Conservation (phyloP, 2,329 filamentous ascomycete species). For the Beauveria varroae region DNA sequence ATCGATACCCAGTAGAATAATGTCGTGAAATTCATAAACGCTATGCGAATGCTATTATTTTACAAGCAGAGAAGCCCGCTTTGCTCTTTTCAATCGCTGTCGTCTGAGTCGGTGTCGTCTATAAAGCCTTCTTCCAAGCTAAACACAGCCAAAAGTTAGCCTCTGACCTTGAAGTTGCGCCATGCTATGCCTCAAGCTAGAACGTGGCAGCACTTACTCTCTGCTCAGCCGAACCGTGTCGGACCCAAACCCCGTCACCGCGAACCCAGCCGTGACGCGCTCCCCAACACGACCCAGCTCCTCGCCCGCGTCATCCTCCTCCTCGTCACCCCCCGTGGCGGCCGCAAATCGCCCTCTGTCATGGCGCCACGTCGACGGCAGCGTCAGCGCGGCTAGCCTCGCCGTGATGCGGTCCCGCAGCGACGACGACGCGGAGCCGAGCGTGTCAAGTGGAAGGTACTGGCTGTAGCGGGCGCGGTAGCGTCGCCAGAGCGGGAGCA, state of each 20-base stretch:
- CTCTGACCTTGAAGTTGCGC: not conserved
- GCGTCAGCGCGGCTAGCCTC: slow-evolving; percentile 20
- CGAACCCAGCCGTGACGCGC: slow-evolving; percentile 17
- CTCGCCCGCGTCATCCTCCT: slow-evolving; percentile 50
- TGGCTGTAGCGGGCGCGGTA: slow-evolving; percentile 66
- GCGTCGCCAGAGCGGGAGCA: slow-evolving; percentile 61
- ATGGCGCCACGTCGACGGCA: slow-evolving; percentile 42
- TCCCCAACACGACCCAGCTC: slow-evolving; percentile 33
- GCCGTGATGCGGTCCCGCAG: slow-evolving; percentile 42
- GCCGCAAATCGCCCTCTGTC: slow-evolving; percentile 34
- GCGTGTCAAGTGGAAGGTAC: slow-evolving; percentile 62
- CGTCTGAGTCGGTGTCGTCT: slow-evolving; percentile 34
- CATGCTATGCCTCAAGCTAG: not conserved
- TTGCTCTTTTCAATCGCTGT: slow-evolving; percentile 12
- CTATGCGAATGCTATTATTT: slow-evolving; percentile 9
- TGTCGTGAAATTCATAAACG: slow-evolving; percentile 10
- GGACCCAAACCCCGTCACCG: slow-evolving; percentile 29
- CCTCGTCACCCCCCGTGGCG: slow-evolving; percentile 34
- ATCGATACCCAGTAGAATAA: not conserved
- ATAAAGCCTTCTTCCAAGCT: slow-evolving; percentile 36
- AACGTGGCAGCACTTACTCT: slow-evolving; percentile 44
- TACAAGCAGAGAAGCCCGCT: not conserved
- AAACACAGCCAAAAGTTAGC: not conserved
- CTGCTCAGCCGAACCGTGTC: slow-evolving; percentile 59
- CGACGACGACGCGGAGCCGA: slow-evolving; percentile 48